Conservation (phyloP, 352 stramenopile species). For the Phytophthora multivora region DNA sequence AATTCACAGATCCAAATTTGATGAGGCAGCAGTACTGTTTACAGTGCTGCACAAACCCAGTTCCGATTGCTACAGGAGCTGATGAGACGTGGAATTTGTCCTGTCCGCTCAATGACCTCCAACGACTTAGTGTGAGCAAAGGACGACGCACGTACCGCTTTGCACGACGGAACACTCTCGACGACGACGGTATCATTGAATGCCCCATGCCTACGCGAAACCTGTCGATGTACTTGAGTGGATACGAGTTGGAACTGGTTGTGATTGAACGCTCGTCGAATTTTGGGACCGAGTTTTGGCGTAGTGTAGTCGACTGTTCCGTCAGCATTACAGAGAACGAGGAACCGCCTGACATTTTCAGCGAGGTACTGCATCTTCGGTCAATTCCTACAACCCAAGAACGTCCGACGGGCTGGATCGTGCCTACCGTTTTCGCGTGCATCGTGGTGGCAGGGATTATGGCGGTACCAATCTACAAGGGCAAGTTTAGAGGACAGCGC, state of each 20-base stretch:
- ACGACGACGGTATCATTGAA: slow-evolving; percentile 55
- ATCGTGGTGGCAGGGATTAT: slow-evolving; percentile 23
- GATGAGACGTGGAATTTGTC: slow-evolving; percentile 83
- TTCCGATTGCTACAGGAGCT: slow-evolving; percentile 43
- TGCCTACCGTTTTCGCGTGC: slow-evolving; percentile 26
- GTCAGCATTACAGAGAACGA: slow-evolving; percentile 57
- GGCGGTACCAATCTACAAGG: slow-evolving; percentile 62
- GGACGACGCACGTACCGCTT: slow-evolving; percentile 61
- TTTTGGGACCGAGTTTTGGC: slow-evolving; percentile 65
- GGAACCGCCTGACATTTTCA: slow-evolving; percentile 45
- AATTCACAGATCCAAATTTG: slow-evolving; percentile 57
- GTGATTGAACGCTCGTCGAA: slow-evolving; percentile 55
- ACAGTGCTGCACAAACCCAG: slow-evolving; percentile 78
- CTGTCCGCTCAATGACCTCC: slow-evolving; percentile 67
- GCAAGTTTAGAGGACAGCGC: slow-evolving; percentile 44
- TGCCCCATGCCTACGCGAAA: slow-evolving; percentile 65
- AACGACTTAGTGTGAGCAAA: slow-evolving; percentile 74
- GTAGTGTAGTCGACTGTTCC: slow-evolving; percentile 70
- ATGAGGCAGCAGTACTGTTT: slow-evolving; percentile 59
- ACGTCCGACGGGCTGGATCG: slow-evolving; percentile 41
- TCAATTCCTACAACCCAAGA: slow-evolving; percentile 44
- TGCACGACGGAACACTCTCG: slow-evolving; percentile 54
- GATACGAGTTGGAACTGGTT: slow-evolving; percentile 61
- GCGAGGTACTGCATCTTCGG: slow-evolving; percentile 62
- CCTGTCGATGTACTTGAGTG: slow-evolving; percentile 50